Conservation (phyloP, 2,329 filamentous ascomycete genomes). For the Ophiocordyceps camponoti-saundersi region DNA sequence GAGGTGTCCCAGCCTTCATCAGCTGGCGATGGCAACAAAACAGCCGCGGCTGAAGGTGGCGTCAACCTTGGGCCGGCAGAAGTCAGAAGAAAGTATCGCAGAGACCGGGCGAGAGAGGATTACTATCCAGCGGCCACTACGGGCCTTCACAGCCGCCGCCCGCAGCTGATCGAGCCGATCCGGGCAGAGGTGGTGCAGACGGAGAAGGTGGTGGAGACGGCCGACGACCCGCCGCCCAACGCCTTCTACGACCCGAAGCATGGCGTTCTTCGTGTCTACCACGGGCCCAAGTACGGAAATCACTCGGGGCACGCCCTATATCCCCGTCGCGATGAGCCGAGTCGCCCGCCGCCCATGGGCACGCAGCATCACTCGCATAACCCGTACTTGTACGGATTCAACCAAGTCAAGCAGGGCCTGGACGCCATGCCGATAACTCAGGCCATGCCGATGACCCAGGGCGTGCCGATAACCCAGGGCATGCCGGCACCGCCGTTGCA, state of each 20-base stretch:
- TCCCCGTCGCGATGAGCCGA: constrained; percentile 17
- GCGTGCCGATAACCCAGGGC: constrained; percentile 14
- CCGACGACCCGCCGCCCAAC: constrained; percentile 38
- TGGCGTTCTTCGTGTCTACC: constrained; percentile 37
- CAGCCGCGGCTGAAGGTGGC: no score
- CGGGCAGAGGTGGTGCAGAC: constrained; percentile 33
- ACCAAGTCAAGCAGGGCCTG: constrained; percentile 3
- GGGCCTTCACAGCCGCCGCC: constrained; percentile 15
- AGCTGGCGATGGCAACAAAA: no score
- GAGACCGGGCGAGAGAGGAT: constrained; percentile 5
- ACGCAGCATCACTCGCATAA: constrained; percentile 25
- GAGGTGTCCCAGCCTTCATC: not conserved
- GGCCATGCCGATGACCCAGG: constrained; percentile 11
- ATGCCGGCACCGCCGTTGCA: constrained; percentile 9
- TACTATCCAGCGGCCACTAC: constrained; percentile 14
- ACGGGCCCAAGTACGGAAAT: constrained; percentile 38
- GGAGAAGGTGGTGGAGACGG: constrained; percentile 35
- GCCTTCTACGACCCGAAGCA: constrained; percentile 38
- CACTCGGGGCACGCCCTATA: constrained; percentile 26
- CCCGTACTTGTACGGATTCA: constrained; percentile 23
- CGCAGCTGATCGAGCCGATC: constrained; percentile 29
- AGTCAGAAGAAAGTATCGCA: constrained; percentile 11
- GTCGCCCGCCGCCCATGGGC: constrained; percentile 20
- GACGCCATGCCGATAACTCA: constrained; percentile 14
- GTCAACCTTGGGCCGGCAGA: not conserved